Base-by-base conservation (phyloP, 2,329 filamentous ascomycete genomes). In the Pseudopithomyces chartarum region DNA sequence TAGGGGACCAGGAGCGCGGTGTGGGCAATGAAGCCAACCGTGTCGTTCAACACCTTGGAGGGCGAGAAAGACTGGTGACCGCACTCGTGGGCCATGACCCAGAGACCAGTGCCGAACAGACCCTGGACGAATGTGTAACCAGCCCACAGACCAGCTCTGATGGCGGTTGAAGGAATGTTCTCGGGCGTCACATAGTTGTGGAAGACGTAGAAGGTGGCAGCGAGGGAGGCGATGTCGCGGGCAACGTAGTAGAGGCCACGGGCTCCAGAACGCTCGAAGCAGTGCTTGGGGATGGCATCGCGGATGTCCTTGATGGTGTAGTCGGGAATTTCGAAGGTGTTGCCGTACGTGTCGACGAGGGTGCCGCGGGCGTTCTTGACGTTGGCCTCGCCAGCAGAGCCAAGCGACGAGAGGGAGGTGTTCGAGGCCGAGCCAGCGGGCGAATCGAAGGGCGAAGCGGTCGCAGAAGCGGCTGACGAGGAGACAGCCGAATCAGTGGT, bases 221-320 rank as follows among this genome's bases (percentile, higher is more conserved):
- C 88, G 36, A 98, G 81, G 67, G 84, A 86, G 64, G 81, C 78
- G 44, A 96, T 76, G 78, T 99, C 95, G 60, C 94, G 88, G 71
- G 87, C 84, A 69, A 98, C 93, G 79, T 98, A 98, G 71, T 76
- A 80, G 74, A 97, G 82, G 64, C 93, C 90, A 64, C 81, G 87
- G 63, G 86, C 75, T 59, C 86, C 90, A 45, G 91, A 96, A 59
- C 95, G 90, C 82, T 97, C 84, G 78, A 90, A 98, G 85, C 95
- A 99, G 84, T 97, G 95, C 79, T 93, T 92, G 63, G 95, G 95
- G 67, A 99, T 99, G 76, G 95, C 95, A 80, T 97, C 90, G 72
- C 92, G 89, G 75, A 99, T 94, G 75, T 99, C 87, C 84, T 97
- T 97, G 85, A 99, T 96, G 74, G 92, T 96, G 83, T 90, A 99